These are phyloP conservation scores for Tetrapisispora phaffii DNA, from an alignment of 805 yeast species.

Conservation along the genomic window DNA sequence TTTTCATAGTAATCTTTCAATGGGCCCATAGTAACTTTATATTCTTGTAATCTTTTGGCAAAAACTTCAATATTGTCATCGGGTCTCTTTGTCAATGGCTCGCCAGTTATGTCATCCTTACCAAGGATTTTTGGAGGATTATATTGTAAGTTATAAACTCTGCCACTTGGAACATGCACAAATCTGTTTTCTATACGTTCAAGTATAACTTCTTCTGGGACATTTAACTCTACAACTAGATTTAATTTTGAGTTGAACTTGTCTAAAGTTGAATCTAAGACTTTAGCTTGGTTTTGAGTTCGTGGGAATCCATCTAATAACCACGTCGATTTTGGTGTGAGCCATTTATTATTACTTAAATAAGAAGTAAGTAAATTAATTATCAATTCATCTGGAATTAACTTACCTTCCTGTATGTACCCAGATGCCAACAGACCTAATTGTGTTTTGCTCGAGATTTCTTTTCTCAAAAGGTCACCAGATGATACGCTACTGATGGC, in stretches of 20 bases:
- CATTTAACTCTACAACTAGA: constrained; percentile 76
- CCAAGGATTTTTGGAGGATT: constrained; percentile 83
- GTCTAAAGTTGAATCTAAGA: constrained; percentile 38
- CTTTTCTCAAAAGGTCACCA: constrained; percentile 71
- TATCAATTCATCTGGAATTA: constrained; percentile 69
- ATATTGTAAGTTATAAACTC: constrained; percentile 77
- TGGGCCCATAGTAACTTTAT: constrained; percentile 50
- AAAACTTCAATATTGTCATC: constrained; percentile 78
- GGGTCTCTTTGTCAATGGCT: constrained; percentile 63
- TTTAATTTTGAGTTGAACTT: constrained; percentile 41
- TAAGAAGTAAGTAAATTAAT: constrained; percentile 33
- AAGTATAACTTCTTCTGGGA: constrained; percentile 74
- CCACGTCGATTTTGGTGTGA: constrained; percentile 41
- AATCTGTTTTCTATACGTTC: constrained; percentile 77
- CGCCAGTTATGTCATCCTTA: constrained; percentile 83
- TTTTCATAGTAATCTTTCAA: constrained; percentile 50
- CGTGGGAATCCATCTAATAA: constrained; percentile 90
- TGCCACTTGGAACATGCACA: constrained; percentile 76
- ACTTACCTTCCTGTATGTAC: constrained; percentile 50
- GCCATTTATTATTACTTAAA: constrained; percentile 33
- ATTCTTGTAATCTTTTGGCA: constrained; percentile 52
- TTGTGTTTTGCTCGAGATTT: constrained; percentile 45
- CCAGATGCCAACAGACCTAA: constrained; percentile 49
- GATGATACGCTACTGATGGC: constrained; percentile 56
- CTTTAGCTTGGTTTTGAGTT: constrained; percentile 60